These are phyloP conservation scores for Psilocybe subaeruginosa DNA, from an alignment of 768 basidiomycete species.

Conservation along the genomic window DNA sequence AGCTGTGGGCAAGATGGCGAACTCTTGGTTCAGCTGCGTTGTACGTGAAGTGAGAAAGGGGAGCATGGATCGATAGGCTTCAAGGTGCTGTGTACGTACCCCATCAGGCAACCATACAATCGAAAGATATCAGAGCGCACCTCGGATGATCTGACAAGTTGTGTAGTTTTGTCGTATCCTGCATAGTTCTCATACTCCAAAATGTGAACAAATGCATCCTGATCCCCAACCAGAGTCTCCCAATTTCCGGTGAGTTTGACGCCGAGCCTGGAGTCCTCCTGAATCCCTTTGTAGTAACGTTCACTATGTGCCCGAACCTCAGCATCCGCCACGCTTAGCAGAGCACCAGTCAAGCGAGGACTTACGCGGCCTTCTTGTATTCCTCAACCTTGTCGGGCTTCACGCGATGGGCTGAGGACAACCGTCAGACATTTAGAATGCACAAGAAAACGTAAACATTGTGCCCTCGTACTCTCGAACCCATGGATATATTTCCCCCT, in stretches of 20 bases:
- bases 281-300: slow-evolving; percentile 81
- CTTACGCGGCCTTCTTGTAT: slow-evolving; percentile 90
- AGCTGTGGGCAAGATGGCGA: slow-evolving; percentile 91
- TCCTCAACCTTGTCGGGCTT: slow-evolving; percentile 79
- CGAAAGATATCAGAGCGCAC: slow-evolving; percentile 41
- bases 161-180: slow-evolving; percentile 80
- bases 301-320: slow-evolving; percentile 50
- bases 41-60: slow-evolving; percentile 76
- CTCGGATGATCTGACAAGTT: slow-evolving; percentile 64
- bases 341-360: background rate
- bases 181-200: slow-evolving; percentile 94
- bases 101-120: background rate
- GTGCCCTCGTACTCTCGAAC: slow-evolving; percentile 69
- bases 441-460: background rate
- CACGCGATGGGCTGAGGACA: slow-evolving; percentile 75
- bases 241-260: slow-evolving; percentile 94
- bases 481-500: slow-evolving; percentile 94
- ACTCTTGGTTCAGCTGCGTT: slow-evolving; percentile 87
- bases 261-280: slow-evolving; percentile 69
- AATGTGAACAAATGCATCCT: slow-evolving; percentile 82
- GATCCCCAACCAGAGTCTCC: slow-evolving; percentile 89
- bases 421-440: slow-evolving; percentile 2
- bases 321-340: background rate
- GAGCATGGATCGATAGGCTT: slow-evolving; percentile 73
- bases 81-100: slow-evolving; percentile 51